A percentile compares a stretch with the other conserved stretches of the same genome.
phyloP scores from a whole-genome alignment of 2,329 filamentous ascomycete species.

The Aspergillus fijiensis region DNA sequence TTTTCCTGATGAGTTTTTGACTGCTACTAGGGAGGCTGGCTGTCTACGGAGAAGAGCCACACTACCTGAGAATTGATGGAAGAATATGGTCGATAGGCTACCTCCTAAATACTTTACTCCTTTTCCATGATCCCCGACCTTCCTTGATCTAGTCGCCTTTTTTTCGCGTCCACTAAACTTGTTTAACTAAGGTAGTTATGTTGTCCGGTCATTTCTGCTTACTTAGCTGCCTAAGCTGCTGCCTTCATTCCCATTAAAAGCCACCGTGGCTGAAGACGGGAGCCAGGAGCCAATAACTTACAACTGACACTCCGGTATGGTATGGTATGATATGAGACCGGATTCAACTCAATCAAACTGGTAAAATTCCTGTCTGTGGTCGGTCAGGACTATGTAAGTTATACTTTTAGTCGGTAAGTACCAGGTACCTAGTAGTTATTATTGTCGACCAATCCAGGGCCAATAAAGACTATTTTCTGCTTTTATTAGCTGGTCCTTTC shows the following conservation, averaged over 20 bases:
- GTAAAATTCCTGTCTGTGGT: no score
- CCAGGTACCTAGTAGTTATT: no score
- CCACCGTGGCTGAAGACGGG: slow-evolving; percentile 20
- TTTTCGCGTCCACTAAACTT: not conserved
- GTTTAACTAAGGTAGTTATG: not conserved
- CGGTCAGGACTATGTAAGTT: not conserved
- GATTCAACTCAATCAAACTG: not conserved
- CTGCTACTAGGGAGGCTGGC: no score
- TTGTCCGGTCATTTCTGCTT: slow-evolving; percentile 2
- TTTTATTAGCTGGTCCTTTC: not conserved
- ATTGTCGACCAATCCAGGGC: not conserved
- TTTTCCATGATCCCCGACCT: not conserved
- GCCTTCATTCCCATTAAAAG: slow-evolving; percentile 15
- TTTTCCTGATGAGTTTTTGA: no score
- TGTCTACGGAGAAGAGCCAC: no score
- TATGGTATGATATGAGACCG: not conserved
- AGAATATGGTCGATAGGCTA: no score
- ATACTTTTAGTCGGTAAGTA: no score
- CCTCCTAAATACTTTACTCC: not conserved
- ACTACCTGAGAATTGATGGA: no score
- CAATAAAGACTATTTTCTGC: not conserved
- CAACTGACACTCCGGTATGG: not conserved
- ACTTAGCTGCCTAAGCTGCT: slow-evolving; percentile 14
- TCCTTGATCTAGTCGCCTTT: not conserved
- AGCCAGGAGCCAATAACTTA: not conserved